Evolutionary conservation across 2,329 filamentous ascomycete genomes (phyloP), one percentile per base, ranked within the genome.

Genomic region (Alternaria arborescens): DNA sequence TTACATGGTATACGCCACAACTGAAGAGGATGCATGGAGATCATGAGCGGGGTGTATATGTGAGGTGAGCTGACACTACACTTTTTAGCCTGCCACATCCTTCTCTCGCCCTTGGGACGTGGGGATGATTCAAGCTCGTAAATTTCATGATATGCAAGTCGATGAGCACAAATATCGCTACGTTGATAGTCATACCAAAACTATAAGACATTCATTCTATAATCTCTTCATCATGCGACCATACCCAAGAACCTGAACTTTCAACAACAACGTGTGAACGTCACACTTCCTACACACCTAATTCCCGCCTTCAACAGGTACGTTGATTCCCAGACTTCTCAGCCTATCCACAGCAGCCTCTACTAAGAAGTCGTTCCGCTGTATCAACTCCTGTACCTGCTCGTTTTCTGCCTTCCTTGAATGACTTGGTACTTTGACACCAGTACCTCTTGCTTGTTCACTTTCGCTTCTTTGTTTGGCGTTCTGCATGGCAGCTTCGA

Each of bases 331-430:
- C 62, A 76, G 43, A 41, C 58, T 72, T 52, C 67, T 65, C 43
- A 79, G 54, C 18, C 71, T 69, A 20, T 70, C 65, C 34, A 68
- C 66, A 42, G 76, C 76, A 24, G 73, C 72, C 44, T 78, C 75
- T 38, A 78, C 71, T 20, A 78, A 66, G 22, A 71, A 72, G 8
- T 67, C 69, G 43, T 77, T 75, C 52, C 72, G 64, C 55, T 75
- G 71, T 43, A 79, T 62, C 60, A 78, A 43, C 53, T 69, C 69
- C 46, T 76, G 70, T 18, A 78, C 71, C 30, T 74, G 69, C 47
- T 77, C 71, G 16, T 74, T 73, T 66, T 78, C 77, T 43, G 68
- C 66, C 50, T 71, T 78, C 22, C 76, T 68, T 12, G 75, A 75
- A 28, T 75, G 69, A 20, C 68, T 72, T 2, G 77, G 75, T 8